Base-by-base conservation (phyloP, 768 basidiomycete genomes). In the Myochromella boudieri region DNA sequence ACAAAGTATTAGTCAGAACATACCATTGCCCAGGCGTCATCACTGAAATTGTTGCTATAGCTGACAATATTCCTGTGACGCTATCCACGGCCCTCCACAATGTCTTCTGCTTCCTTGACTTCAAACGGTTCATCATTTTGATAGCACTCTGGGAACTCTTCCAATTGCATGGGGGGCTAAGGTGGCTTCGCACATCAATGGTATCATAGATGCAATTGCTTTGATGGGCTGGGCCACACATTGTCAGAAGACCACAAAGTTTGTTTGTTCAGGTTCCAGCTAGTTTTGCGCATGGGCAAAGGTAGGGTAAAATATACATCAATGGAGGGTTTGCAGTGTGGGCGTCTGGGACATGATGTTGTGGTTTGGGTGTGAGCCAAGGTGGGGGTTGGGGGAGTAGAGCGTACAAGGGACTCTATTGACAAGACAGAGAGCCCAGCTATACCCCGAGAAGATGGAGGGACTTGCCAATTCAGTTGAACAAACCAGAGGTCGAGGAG, bases 121-220 rank as follows among this genome's bases (percentile, higher is more conserved):
- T 83, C 84, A 60, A 91, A 91, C 1, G 87, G 87, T 60, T 90
- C 83, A 54, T 91, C 87, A 5, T 74, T 85, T 57, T 86, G 87
- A 65, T 97, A 99, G 63, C 91, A 92, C 37, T 90, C 85, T 0
- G 95, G 95, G 22, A 99, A 77, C 62, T 99, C 97, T 31, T 89
- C 87, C 31, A 95, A 74, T 46, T 85, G 78, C 60, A 98, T 87
- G 24, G 98, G 80, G 0, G 77, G 77, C 42, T 68, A 76, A 0
- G 89, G 92, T 0, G 86, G 85, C 55, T 80, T 89, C 29, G 91
- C 90, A 11, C 83, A n/a, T n/a, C n/a, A n/a, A n/a, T n/a, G n/a
- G n/a, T n/a, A n/a, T n/a, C n/a, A n/a, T n/a, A n/a, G n/a, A n/a
- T n/a, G n/a, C n/a, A 33, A 39, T 18, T 58, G 54, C 51, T 61